Percentiles rank a stretch among this genome's conserved stretches.
These are phyloP conservation scores for Annulohypoxylon maeteangense DNA, from an alignment of 495 filamentous ascomycete genomes.

Conservation along the genomic window DNA sequence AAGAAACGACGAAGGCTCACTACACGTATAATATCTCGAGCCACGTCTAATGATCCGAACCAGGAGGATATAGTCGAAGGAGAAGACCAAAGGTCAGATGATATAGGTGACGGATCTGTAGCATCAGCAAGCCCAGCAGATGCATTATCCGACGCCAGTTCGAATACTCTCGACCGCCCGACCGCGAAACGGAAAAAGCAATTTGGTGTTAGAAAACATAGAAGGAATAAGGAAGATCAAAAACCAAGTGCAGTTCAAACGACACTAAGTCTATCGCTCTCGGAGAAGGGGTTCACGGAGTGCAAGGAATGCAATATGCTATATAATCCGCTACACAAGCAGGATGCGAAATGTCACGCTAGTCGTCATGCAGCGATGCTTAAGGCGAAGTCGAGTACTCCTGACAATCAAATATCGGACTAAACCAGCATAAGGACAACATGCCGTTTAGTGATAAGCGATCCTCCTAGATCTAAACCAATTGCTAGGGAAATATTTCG, in stretches of 20 bases:
- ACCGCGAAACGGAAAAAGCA: not conserved
- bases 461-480: not conserved
- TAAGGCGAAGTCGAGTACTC: conserved; percentile 25
- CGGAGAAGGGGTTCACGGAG: conserved; percentile 53
- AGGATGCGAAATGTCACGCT: conserved; percentile 57
- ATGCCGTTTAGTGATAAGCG: not conserved
- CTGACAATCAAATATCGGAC: conserved; percentile 7
- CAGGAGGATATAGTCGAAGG: not conserved
- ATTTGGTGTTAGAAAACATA: conserved; percentile 13
- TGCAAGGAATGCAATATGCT: conserved; percentile 59
- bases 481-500: not conserved
- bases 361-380: conserved; percentile 50
- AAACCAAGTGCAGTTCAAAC: conserved; percentile 54
- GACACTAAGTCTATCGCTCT: conserved; percentile 53
- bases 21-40: conserved; percentile 41
- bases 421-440: not conserved
- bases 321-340: conserved; percentile 59
- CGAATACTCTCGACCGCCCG: conserved; percentile 14
- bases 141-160: conserved; percentile 13
- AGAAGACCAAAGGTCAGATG: not conserved
- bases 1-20: conserved; percentile 53
- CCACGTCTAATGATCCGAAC: conserved; percentile 18
- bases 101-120: not conserved
- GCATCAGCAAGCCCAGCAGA: not conserved
- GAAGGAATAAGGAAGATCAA: conserved; percentile 25